phyloP scores from a whole-genome alignment of 192 early-diverging fungal genomes.

The Coemansia sp. region DNA sequence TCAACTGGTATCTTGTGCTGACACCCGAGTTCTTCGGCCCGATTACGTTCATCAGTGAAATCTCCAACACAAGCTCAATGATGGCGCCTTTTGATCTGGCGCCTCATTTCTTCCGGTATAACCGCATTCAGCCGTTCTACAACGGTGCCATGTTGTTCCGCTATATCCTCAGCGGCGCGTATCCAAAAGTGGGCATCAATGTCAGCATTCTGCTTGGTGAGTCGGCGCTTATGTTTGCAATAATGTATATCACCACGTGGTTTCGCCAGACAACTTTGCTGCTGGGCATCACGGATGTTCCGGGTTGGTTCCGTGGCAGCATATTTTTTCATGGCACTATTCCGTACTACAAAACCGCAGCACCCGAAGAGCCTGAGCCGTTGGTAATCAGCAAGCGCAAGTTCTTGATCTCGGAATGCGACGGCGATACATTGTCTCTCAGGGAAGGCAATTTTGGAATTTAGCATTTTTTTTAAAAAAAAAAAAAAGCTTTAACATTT shows the following conservation, averaged over 20 bases:
- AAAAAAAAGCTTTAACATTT: no score
- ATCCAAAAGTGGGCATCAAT: constrained; percentile 33
- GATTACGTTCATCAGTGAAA: constrained; percentile 8
- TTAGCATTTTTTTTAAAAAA: no score
- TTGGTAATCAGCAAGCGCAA: neutral
- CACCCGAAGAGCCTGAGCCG: neutral
- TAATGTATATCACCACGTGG: constrained; percentile 30
- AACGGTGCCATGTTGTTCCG: constrained; percentile 49
- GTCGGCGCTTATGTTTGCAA: constrained; percentile 19
- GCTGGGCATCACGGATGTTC: constrained; percentile 10
- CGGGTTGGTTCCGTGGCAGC: constrained; percentile 26
- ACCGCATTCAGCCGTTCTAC: constrained; percentile 51
- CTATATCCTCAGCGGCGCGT: constrained; percentile 43
- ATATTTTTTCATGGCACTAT: constrained; percentile 24
- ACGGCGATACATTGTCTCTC: constrained; percentile 3
- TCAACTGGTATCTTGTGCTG: constrained; percentile 20
- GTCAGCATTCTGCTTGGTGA: constrained; percentile 49
- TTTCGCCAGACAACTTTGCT: constrained; percentile 14
- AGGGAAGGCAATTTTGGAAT: constrained; percentile 20
- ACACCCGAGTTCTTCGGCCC: constrained; percentile 25
- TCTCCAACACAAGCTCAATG: constrained; percentile 42
- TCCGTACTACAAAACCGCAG: constrained; percentile 17
- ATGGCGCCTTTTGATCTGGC: constrained; percentile 43
- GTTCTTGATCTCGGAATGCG: neutral
- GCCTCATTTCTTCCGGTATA: constrained; percentile 38